Evolutionary conservation across 192 early-diverging fungal genomes (phyloP).

Genomic region (Umbelopsis vinacea): DNA sequence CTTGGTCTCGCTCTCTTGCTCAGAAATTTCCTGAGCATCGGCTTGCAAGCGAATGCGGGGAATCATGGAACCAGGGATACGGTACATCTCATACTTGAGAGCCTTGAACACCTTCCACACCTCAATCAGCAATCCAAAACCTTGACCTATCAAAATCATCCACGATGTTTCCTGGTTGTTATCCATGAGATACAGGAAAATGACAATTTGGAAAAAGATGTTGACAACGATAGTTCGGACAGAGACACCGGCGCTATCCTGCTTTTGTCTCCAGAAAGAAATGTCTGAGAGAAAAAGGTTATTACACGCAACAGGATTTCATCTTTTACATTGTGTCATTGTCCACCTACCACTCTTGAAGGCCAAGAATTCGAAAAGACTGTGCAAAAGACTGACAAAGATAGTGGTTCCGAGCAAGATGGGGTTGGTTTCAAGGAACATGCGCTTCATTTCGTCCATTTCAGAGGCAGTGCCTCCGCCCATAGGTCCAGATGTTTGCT

Average conservation of each 20-base stretch:
- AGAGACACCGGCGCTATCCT: slow-evolving; percentile 82
- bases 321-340: background rate
- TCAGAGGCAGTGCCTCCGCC: slow-evolving; percentile 53
- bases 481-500: slow-evolving; percentile 64
- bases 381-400: slow-evolving; percentile 79
- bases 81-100: slow-evolving; percentile 63
- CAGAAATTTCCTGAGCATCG: slow-evolving; percentile 41
- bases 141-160: slow-evolving; percentile 86
- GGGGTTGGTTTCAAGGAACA: slow-evolving; percentile 91
- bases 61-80: slow-evolving; percentile 31
- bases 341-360: slow-evolving; percentile 84
- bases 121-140: slow-evolving; percentile 83
- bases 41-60: slow-evolving; percentile 30
- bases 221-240: slow-evolving; percentile 82
- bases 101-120: slow-evolving; percentile 92
- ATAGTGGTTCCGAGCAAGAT: slow-evolving; percentile 76
- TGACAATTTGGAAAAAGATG: slow-evolving; percentile 82
- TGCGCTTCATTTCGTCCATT: slow-evolving; percentile 86
- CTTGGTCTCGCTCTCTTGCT: slow-evolving; percentile 60
- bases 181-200: slow-evolving; percentile 87
- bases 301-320: background rate
- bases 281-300: slow-evolving; percentile 61
- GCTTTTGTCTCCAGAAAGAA: slow-evolving; percentile 85
- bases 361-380: slow-evolving; percentile 88
- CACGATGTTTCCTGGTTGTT: slow-evolving; percentile 80